phyloP scores from a whole-genome alignment of 257 asterid genomes.

The Capsicum baccatum region DNA sequence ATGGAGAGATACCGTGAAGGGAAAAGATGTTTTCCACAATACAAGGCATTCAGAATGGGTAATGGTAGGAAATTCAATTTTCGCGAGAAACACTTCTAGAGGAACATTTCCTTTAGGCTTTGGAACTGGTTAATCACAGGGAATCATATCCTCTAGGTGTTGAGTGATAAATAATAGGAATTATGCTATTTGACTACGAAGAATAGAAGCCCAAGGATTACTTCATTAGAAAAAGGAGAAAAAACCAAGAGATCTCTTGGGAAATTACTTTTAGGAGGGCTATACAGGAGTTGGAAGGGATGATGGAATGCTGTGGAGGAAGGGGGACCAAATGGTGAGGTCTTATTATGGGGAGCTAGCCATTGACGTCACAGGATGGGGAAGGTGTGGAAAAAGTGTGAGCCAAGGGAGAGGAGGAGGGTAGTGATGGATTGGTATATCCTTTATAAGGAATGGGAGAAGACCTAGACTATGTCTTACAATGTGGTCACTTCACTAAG shows the following conservation, averaged over 20 bases:
- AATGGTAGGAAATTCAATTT: slow-evolving; percentile 7
- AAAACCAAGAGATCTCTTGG: background rate
- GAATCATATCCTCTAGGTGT: background rate
- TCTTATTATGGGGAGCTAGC: background rate
- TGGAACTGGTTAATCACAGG: background rate
- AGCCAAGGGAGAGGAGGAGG: no score
- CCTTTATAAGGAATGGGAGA: no score
- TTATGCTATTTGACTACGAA: background rate
- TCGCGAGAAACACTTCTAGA: background rate
- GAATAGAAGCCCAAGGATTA: background rate
- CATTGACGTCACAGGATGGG: no score
- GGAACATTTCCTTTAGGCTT: background rate
- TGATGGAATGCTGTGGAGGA: background rate
- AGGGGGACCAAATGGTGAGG: background rate
- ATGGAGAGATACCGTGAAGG: background rate
- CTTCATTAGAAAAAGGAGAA: background rate
- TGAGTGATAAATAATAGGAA: background rate
- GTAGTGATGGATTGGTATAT: no score
- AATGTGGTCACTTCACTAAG: no score
- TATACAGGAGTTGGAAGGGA: background rate
- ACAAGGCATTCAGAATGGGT: background rate
- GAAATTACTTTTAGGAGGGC: background rate
- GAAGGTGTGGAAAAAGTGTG: no score
- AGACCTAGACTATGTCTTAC: no score
- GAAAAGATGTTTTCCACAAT: background rate